Percentiles rank a stretch among this genome's conserved stretches.
Conservation (phyloP, 2,329 filamentous ascomycete genomes). For the Hypocreales sp. region DNA sequence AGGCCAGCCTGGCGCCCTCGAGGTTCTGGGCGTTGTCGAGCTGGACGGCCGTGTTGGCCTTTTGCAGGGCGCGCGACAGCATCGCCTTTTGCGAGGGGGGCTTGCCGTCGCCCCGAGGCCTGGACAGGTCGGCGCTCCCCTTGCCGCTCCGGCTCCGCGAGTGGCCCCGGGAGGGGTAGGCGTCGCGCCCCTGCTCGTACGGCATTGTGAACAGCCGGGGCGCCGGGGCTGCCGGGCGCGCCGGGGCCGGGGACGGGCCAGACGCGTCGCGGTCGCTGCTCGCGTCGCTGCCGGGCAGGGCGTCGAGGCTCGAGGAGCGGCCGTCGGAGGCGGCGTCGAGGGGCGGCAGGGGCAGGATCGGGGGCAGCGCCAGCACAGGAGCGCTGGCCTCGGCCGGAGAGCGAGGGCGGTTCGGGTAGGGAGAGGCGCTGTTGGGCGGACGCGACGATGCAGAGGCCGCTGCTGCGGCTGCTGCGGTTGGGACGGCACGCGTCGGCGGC, state of each 20-base stretch:
- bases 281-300: no score
- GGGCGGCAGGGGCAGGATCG: constrained; percentile 10
- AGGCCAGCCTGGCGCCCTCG: constrained; percentile 78
- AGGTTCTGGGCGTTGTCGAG: constrained; percentile 95
- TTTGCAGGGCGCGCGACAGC: constrained; percentile 88
- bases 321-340: constrained; percentile 5
- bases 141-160: constrained; percentile 17
- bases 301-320: no score
- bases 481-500: constrained; percentile 16
- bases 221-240: constrained; percentile 5
- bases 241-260: constrained; percentile 4
- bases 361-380: constrained; percentile 7
- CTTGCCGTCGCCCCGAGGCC: constrained; percentile 14
- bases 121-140: constrained; percentile 15
- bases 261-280: constrained; percentile 5
- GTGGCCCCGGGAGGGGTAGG: constrained; percentile 13
- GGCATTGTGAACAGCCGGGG: constrained; percentile 9
- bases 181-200: constrained; percentile 15
- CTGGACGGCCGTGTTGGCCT: constrained; percentile 89
- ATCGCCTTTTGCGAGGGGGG: constrained; percentile 79
- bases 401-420: no score
- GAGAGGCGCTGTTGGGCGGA: no score
- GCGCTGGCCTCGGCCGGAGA: no score
- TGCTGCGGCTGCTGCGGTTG: no score
- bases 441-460: no score